Base-by-base conservation (phyloP, 2,329 filamentous ascomycete genomes). In the Penicillium sp. region DNA sequence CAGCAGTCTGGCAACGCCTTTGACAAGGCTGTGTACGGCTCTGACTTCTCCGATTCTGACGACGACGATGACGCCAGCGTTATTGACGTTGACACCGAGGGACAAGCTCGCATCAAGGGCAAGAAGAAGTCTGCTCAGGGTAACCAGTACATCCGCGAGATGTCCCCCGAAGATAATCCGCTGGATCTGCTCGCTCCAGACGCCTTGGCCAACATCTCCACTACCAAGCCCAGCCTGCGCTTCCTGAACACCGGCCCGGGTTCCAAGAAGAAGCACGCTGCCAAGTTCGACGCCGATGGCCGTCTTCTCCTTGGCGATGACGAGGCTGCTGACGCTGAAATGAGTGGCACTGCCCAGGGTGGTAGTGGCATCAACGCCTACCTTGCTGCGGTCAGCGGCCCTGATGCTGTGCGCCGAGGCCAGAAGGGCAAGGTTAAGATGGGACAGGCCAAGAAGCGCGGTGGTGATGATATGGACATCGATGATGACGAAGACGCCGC, bases 1-100 rank as follows among this genome's bases (percentile, higher is more conserved):
- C 69, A 63, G 61, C 65, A 68, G 38, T 97, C 96, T 74, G 92
- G 93, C 77, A 96, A 91, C 78, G 94, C 96, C 72, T 97, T 95
- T 76, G 94, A 98, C 75, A 90, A 96, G 77, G 93, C 94, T n/a
- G 86, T 99, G 37, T 97, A 97, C 74, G 93, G 92, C 74, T 91
- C 82, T 13, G 81, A 82, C 4, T 66, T 56, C 35, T 61, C 55
- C 30, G 61, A 63, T 35, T 87, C 85, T 0, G 86, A 88, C 30
- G 86, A 63, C 7, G 87, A 89, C 66, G 85, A 84, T 67, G 86
- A 88, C 80, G 66, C 75, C 45, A 79, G 75, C 58, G 77, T 78
- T 37, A 75, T 79, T 54, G 77, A 80, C 40, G 70, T 78, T 60
- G 78, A 78, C 61, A 71, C 75, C 40, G 67, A 70, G 19, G 75